Base-by-base conservation (phyloP, 1,284 basidiomycete species). In the Lentinula novae-zelandiae region DNA sequence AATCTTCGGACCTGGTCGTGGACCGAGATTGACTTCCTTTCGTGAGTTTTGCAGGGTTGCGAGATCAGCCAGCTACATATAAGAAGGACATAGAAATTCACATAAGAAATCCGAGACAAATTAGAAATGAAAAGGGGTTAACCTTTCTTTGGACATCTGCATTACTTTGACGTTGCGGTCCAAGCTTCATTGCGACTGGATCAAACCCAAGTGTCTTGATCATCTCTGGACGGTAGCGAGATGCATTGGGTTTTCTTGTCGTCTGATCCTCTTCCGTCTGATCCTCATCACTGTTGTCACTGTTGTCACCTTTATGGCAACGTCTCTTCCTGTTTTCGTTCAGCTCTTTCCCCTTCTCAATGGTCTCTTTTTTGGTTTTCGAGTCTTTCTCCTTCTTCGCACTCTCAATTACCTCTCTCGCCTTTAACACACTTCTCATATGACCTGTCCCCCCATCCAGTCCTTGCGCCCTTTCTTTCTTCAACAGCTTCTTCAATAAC, bases 161-260 rank as follows among this genome's bases (percentile, higher is more conserved):
- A 71, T 64, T 82, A 17, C 12, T 52, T 48, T 50, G 57, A 40
- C 49, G 49, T 27, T 53, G 44, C 20, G 52, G 42, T 2, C 57
- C 57, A 20, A 36, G 39, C 22, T 54, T 65, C 34, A 53, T 85
- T 3, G 76, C 67, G 0, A 83, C 82, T 27, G 90, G 90, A 72
- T 92, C 87, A 62, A 92, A 92, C 1, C 90, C 90, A 12, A 92
- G 76, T 8, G 80, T 76, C 66, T 85, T 86, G 68, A 92, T 83
- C 34, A 88, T 70, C 50, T 76, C 74, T 0, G 86, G 85, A 40
- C 86, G 85, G 70, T 87, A 91, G 2, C 81, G 78, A 52, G 75
- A 78, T 70, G 79, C 82, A 54, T 27, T 27, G 27, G 3, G 2
- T 27, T 27, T 27, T 27, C 27, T 27, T 27, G 22, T 63, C 36